Base-by-base conservation (phyloP, 177 flowering plant species). In the Telopea speciosissima region DNA sequence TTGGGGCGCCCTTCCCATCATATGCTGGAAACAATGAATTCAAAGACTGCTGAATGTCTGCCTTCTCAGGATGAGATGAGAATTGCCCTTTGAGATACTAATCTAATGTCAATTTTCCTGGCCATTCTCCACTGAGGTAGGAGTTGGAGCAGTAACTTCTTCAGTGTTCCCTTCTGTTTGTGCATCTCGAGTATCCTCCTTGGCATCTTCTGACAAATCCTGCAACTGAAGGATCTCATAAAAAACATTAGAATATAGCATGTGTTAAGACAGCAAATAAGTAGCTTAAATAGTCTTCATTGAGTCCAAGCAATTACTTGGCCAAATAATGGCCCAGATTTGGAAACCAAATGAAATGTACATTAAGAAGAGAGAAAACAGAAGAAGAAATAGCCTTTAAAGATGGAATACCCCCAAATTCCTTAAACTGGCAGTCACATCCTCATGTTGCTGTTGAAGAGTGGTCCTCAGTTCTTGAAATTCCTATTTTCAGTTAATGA, bases 391-490 rank as follows among this genome's bases (percentile, higher is more conserved):
- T 54, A 19, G 42, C 22, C 31, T 22, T 24, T 21, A 52, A 24
- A n/a, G 28, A 67, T 28, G 65, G 70, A 81, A 67, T 80, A 94
- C 97, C 85, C 88, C 93, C 49, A 91, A 67, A 74, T 80, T 87
- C 74, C 62, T 84, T 36, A 95, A 75, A 80, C 93, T 91, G 54
- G 89, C 73, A 63, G 89, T 74, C 8, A 92, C 94, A 82, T 91
- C 97, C 25, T 94, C 99, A 73, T 92, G 96, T 73, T 95, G 99
- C 76, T 92, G 91, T 73, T 89, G 88, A 52, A 95, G 91, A 63
- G 96, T 92, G 63, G 80, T 87, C 81, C 85, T 90, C 71, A 95
- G 79, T 23, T 87, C 97, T 90, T 92, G 89, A 77, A 95, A 95
- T 80, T 91, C 97, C 97, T 91, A 63, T 24, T 69, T 74, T 21